These are phyloP conservation scores for Eimeria necatrix DNA, from an alignment of 169 alveolate species.

Conservation along the genomic window DNA sequence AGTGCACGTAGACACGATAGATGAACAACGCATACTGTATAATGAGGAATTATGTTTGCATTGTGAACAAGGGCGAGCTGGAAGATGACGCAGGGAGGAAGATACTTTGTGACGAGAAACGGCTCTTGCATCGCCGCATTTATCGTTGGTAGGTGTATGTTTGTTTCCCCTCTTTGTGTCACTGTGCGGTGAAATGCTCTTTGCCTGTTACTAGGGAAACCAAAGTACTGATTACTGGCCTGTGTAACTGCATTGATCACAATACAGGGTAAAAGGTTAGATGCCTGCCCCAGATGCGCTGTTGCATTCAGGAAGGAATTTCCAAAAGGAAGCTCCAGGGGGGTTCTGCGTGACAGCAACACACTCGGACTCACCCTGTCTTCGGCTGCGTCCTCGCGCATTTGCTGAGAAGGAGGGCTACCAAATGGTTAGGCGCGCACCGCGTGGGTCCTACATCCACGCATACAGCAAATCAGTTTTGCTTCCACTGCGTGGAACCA, in stretches of 20 bases:
- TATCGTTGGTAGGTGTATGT: constrained; percentile 88
- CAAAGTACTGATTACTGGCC: background rate
- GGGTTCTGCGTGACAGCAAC: constrained; percentile 93
- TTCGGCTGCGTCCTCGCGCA: constrained; percentile 95
- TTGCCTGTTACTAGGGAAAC: too few species aligned
- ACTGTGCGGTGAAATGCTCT: too few species aligned
- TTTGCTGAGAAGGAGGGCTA: constrained; percentile 86
- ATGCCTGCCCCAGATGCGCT: background rate
- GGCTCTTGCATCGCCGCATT: constrained; percentile 95
- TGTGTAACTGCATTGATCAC: background rate
- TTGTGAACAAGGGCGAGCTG: constrained; percentile 65
- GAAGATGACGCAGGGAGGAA: constrained; percentile 86
- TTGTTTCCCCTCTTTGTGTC: background rate
- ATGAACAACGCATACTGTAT: background rate
- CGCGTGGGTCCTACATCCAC: background rate
- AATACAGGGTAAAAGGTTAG: background rate
- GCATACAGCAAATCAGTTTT: background rate
- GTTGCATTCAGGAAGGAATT: background rate
- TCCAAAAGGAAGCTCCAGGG: constrained; percentile 28
- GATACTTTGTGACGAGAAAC: constrained; percentile 93
- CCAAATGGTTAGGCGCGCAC: constrained; percentile 51
- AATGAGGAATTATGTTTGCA: background rate
- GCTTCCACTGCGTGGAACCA: background rate
- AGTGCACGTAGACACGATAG: constrained; percentile 83
- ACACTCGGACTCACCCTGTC: constrained; percentile 98